phyloP scores from a whole-genome alignment of 805 yeast genomes.

The Suhomyces faveliae region DNA sequence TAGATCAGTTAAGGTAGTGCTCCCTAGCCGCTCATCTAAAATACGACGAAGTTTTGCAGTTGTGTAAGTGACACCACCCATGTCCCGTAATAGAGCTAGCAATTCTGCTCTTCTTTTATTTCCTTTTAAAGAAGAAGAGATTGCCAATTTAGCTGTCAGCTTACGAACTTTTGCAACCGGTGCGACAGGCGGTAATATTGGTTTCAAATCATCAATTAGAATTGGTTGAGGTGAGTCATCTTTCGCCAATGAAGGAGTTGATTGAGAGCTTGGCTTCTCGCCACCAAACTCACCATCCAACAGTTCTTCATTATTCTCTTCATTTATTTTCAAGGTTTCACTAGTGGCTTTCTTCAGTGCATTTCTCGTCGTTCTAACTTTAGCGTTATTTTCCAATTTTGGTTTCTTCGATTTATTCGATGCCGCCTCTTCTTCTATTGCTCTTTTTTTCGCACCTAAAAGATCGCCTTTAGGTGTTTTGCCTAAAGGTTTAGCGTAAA shows the following conservation, averaged over 20 bases:
- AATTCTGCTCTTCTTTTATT: constrained; percentile 28
- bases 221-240: constrained; percentile 2
- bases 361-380: neutral
- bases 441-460: neutral
- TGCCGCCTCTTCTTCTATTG: neutral
- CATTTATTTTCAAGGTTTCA: neutral
- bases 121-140: constrained; percentile 26
- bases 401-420: neutral
- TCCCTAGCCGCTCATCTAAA: constrained; percentile 30
- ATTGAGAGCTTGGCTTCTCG: neutral
- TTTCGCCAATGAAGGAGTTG: neutral
- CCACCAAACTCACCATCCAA: neutral
- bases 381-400: neutral
- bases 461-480: constrained; percentile 26
- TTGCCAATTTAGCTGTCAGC: neutral
- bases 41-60: constrained; percentile 31
- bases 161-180: constrained; percentile 2
- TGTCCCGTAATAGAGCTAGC: constrained; percentile 27
- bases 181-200: constrained; percentile 11
- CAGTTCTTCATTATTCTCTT: neutral
- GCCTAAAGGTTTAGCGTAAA: constrained; percentile 19
- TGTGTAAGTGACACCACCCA: constrained; percentile 40
- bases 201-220: constrained; percentile 9
- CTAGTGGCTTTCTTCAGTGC: neutral
- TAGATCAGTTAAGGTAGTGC: constrained; percentile 31